Base-by-base conservation (phyloP, 176 grass and related monocot genomes). In the Carex cristatella region DNA sequence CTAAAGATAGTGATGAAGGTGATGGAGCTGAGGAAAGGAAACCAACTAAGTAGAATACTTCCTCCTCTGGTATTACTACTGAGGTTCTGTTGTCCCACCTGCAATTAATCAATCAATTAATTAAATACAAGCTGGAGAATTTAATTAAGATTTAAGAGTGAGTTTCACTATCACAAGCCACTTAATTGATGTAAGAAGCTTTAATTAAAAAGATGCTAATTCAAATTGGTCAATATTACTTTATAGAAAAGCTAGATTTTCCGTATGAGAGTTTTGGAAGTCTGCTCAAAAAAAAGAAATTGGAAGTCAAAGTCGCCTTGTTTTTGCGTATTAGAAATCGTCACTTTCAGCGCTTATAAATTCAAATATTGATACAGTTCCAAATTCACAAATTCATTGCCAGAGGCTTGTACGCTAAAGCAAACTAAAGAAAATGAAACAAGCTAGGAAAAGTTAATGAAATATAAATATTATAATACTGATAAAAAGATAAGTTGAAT, bases 1-100 rank as follows among this genome's bases (percentile, higher is more conserved):
- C 84, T 23, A 65, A 80, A 2, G 95, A 90, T 2, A 89, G 86
- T 57, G 91, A 86, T 57, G 79, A 85, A 18, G 78, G 56, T 1
- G 91, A 81, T 14, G 93, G 91, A 62, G 91, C 88, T 14, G 95
- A 98, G 15, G 90, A 94, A 55, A 99, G 93, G 87, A 99, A 91
- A 30, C 88, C 93, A 69, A 94, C 93, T 23, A 94, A 44, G 93
- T 99, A 99, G 90, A 99, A 99, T 54, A 94, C 65, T 68, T 99
- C 93, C 69, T 99, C 96, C 1, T 92, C 90, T 42, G 96, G 96
- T 81, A 94, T 88, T 42, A 99, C 93, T 10, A 90, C 91, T 33
- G 96, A 99, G 31, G 90, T 95, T 81, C 88, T 94, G 78, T 92
- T 91, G 79, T 99, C 87, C 91, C 93, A 99, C 87, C 96, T 99